Percentiles rank a stretch among this genome's conserved stretches.
phyloP scores from a whole-genome alignment of 148 eudicot species.

The Vaccinium macrocarpon region DNA sequence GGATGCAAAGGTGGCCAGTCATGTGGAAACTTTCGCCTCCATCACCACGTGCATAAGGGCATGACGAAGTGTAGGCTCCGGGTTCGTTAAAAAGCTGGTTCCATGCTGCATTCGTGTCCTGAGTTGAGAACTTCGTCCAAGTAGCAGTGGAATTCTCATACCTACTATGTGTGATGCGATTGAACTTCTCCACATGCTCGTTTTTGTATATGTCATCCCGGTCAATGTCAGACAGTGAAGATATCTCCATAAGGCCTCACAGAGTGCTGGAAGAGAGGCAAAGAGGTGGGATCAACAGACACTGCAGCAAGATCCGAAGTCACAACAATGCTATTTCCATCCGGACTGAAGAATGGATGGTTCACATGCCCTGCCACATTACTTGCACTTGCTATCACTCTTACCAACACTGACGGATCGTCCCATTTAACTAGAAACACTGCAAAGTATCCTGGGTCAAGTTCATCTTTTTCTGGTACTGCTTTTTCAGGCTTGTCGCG shows the following conservation, averaged over 20 bases:
- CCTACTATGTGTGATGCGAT: neutral
- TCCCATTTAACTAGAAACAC: neutral
- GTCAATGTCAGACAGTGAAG: constrained; percentile 7
- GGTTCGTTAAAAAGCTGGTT: neutral
- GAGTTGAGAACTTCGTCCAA: neutral
- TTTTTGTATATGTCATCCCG: neutral
- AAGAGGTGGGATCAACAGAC: constrained; percentile 9
- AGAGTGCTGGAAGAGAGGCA: constrained; percentile 7
- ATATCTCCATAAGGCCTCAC: constrained; percentile 10
- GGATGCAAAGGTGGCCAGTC: constrained; percentile 5
- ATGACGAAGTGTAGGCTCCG: neutral
- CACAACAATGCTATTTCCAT: neutral
- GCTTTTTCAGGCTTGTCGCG: neutral
- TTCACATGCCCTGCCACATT: neutral
- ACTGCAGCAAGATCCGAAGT: neutral
- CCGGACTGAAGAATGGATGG: neutral
- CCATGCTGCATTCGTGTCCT: neutral
- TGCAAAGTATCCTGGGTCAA: neutral
- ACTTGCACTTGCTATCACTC: neutral
- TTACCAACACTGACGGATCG: neutral
- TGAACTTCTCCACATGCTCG: neutral
- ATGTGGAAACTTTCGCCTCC: neutral
- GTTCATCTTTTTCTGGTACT: neutral
- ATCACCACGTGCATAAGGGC: neutral
- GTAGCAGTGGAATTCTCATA: neutral